These are phyloP conservation scores for Chlorella ohadii DNA, from an alignment of 139 green algal species.

Conservation along the genomic window DNA sequence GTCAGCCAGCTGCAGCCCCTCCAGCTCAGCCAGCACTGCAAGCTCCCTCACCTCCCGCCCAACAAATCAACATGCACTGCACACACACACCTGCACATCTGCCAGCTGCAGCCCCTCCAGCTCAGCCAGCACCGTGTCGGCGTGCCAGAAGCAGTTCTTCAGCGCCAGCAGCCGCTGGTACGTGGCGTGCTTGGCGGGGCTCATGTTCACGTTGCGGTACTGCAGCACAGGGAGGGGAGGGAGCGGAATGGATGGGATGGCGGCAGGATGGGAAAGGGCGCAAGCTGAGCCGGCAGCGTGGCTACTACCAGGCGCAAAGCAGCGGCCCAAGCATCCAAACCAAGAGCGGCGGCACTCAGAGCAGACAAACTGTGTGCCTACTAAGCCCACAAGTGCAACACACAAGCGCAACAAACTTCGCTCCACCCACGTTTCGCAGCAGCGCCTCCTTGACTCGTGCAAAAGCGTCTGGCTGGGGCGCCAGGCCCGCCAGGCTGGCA, in stretches of 20 bases:
- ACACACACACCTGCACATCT: conserved; percentile 38
- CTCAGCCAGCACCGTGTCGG: conserved; percentile 43
- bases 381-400: neutral
- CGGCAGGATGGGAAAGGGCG: no score
- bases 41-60: no score
- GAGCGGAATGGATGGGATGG: no score
- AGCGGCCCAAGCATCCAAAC: no score
- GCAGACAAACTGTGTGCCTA: no score
- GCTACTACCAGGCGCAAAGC: no score
- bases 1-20: conserved; percentile 19
- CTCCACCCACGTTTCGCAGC: conserved; percentile 26
- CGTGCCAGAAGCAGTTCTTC: conserved; percentile 37
- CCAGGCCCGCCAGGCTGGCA: conserved; percentile 53
- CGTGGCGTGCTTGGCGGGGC: conserved; percentile 76
- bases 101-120: conserved; percentile 36
- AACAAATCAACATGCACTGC: no score
- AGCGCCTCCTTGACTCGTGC: conserved; percentile 70
- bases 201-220: conserved; percentile 90
- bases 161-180: conserved; percentile 73
- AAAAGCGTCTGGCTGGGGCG: conserved; percentile 54
- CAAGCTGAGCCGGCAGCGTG: no score
- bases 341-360: no score
- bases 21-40: conserved; percentile 47
- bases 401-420: no score
- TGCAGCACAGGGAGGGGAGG: neutral